These are phyloP conservation scores for Viridothelium virens DNA, from an alignment of 495 filamentous ascomycete species.

Conservation along the genomic window DNA sequence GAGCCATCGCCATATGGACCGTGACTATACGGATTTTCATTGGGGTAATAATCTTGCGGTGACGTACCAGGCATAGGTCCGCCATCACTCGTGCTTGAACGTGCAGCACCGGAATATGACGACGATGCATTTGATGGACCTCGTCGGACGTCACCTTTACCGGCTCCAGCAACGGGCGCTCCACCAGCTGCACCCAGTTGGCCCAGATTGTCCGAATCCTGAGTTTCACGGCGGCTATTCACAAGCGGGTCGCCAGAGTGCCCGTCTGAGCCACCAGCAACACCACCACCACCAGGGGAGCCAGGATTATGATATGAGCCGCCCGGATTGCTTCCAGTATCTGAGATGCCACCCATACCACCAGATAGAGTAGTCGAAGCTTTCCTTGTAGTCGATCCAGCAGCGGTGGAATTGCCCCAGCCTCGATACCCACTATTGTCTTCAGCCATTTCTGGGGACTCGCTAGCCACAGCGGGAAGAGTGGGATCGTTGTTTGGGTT, in stretches of 20 bases:
- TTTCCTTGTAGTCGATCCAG: conserved; percentile 55
- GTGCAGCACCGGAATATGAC: conserved; percentile 75
- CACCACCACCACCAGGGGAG: conserved; percentile 53
- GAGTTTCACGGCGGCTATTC: conserved; percentile 50
- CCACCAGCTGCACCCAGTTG: conserved; percentile 71
- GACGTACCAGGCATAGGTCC: conserved; percentile 4
- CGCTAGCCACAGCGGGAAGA: conserved; percentile 52
- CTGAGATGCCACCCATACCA: conserved; percentile 63
- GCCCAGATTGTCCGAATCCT: conserved; percentile 44
- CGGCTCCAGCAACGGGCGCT: conserved; percentile 55
- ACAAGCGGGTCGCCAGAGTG: conserved; percentile 64
- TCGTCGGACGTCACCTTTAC: conserved; percentile 66
- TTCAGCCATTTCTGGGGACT: conserved; percentile 45
- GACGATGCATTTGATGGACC: conserved; percentile 96
- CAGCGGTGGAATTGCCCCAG: conserved; percentile 76
- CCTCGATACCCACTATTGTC: conserved; percentile 75
- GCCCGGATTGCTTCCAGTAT: conserved; percentile 48
- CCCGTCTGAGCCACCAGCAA: conserved; percentile 57
- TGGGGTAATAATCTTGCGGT: conserved; percentile 47
- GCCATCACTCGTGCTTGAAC: conserved; percentile 45
- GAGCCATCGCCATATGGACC: conserved; percentile 49
- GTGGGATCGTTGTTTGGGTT: conserved; percentile 92
- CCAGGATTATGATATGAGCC: conserved; percentile 48
- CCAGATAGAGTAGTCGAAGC: conserved; percentile 82
- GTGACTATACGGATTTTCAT: conserved; percentile 47